Evolutionary conservation across 176 grass and related monocot genomes (phyloP), one percentile per base, ranked within the genome.

Genomic region (Chloris gayana): DNA sequence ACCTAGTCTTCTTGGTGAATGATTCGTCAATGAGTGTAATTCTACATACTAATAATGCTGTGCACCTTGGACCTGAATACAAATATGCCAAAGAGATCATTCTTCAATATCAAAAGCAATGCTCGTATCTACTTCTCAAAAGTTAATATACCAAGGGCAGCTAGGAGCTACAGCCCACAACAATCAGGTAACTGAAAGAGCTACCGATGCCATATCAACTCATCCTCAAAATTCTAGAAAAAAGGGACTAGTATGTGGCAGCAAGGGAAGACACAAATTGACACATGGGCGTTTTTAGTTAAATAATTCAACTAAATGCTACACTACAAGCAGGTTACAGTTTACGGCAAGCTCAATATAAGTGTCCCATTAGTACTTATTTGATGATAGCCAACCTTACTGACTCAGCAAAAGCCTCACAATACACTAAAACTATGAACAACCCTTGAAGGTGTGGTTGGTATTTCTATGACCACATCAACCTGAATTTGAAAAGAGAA

Each of bases 381-480:
- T 38, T 39, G 17, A 74, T 74, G 49, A 18, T 72, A 57, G 37
- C 45, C 14, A 69, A 24, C 37, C 33, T 47, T 57, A 70, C 7
- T 7, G 18, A 50, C 47, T 50, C 47, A 18, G 14, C 18, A 50
- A 50, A 50, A 50, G 14, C 47, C 47, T 50, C 47, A 50, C 47
- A 50, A 18, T 14, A 50, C 14, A 50, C 46, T 53, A 21, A 44
- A 24, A 41, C 38, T 75, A 56, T 44, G 34, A 31, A 58, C n/a
- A 9, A 75, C 6, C 7, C 4, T 57, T 18, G 56, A 8, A n/a
- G 42, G 32, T 49, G 7, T 12, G 22, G 1, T 14, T 81, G 54
- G 9, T 80, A 34, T 17, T 67, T 85, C 46, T 57, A 61, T 19
- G 25, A 80, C 70, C 32, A 25, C 72, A 60, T 56, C 51, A n/a